A percentile compares a stretch with the other conserved stretches of the same genome.
These are phyloP conservation scores for Poa annua DNA, from an alignment of 176 grass and related monocot genomes.

Conservation along the genomic window DNA sequence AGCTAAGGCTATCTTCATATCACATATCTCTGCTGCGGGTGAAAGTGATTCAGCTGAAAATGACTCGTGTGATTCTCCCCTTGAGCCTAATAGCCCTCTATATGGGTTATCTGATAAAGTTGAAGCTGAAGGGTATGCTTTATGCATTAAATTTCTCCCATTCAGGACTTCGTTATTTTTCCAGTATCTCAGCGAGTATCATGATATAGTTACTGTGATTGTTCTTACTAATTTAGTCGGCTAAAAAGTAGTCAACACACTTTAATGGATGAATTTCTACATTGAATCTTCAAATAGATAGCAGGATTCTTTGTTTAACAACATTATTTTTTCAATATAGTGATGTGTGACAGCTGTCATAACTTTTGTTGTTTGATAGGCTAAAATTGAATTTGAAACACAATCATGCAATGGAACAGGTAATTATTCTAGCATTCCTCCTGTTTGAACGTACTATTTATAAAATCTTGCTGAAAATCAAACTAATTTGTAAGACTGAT, in stretches of 20 bases:
- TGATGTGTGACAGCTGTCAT: slow-evolving; percentile 3
- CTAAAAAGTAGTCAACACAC: slow-evolving; percentile 18
- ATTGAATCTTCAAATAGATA: slow-evolving; percentile 18
- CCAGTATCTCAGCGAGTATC: slow-evolving; percentile 8
- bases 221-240: slow-evolving; percentile 18
- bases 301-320: not conserved
- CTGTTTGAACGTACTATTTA: not conserved
- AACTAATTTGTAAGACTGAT: not conserved
- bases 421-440: slow-evolving; percentile 18
- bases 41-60: slow-evolving; percentile 98
- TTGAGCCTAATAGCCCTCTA: slow-evolving; percentile 95
- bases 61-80: slow-evolving; percentile 98
- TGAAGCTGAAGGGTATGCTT: slow-evolving; percentile 89
- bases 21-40: slow-evolving; percentile 87
- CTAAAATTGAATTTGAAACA: slow-evolving; percentile 14
- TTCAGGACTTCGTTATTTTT: slow-evolving; percentile 19
- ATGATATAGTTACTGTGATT: slow-evolving; percentile 5
- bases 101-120: slow-evolving; percentile 85
- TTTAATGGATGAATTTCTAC: slow-evolving; percentile 24
- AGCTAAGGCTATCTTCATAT: slow-evolving; percentile 94
- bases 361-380: slow-evolving; percentile 7
- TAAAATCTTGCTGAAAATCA: not conserved
- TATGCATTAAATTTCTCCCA: slow-evolving; percentile 46
- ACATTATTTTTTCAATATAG: slow-evolving; percentile 6
- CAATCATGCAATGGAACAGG: not conserved